These are phyloP conservation scores for Ogataea pini DNA, from an alignment of 805 yeast species.

Conservation along the genomic window DNA sequence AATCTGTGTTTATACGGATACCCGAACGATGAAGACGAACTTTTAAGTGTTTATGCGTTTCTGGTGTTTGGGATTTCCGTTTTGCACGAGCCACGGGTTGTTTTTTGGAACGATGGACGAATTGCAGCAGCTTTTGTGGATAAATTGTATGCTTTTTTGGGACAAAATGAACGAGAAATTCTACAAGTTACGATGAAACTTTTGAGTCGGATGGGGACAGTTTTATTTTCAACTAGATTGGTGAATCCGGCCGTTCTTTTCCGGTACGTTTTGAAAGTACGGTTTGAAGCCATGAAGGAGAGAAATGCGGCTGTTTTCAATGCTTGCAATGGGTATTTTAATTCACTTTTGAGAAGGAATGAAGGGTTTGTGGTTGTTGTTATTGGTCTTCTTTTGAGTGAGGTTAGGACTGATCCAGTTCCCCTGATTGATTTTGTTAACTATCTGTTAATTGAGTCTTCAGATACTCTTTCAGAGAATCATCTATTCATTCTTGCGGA, in stretches of 20 bases:
- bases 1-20: constrained; percentile 7
- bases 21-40: constrained; percentile 11
- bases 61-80: constrained; percentile 13
- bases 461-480: constrained; percentile 8
- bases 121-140: constrained; percentile 5
- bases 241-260: constrained; percentile 10
- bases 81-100: constrained; percentile 5
- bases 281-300: constrained; percentile 11
- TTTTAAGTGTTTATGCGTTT: constrained; percentile 15
- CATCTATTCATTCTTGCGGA: constrained; percentile 22
- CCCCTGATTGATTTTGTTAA: constrained; percentile 27
- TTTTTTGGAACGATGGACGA: background rate
- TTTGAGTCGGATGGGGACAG: constrained; percentile 7
- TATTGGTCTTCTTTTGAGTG: constrained; percentile 18
- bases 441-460: constrained; percentile 24
- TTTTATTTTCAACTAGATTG: constrained; percentile 5
- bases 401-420: constrained; percentile 2
- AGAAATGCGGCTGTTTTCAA: constrained; percentile 3
- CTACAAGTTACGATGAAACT: constrained; percentile 8
- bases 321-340: constrained; percentile 19
- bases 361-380: constrained; percentile 13
- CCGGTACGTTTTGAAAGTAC: background rate
- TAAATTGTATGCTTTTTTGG: constrained; percentile 6
- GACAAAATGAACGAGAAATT: constrained; percentile 1
- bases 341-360: constrained; percentile 14